Evolutionary conservation across 2,329 filamentous ascomycete genomes (phyloP).

Genomic region (Calonectria multiphialidica): DNA sequence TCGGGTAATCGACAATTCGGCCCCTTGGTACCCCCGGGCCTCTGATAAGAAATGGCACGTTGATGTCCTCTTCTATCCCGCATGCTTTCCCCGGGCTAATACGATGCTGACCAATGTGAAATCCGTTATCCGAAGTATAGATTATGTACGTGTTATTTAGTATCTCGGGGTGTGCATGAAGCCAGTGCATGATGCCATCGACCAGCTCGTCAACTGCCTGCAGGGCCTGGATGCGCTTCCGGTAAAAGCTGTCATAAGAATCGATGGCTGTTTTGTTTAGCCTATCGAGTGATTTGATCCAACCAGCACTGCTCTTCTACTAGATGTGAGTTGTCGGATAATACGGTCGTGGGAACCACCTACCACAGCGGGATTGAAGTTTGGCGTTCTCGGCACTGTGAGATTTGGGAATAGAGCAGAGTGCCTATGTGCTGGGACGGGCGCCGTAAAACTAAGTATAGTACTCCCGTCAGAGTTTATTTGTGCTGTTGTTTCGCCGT

Average conservation of each 20-base stretch:
- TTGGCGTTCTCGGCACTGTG: not conserved
- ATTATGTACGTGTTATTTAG: not conserved
- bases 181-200: not conserved
- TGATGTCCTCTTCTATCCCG: not conserved
- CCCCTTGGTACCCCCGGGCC: not conserved
- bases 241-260: not conserved
- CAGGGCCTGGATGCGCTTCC: not conserved
- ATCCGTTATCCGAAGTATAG: not conserved
- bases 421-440: not conserved
- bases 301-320: not conserved
- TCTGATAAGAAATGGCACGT: not conserved
- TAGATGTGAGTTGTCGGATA: not conserved
- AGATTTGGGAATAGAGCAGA: not conserved
- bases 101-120: not conserved
- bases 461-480: not conserved
- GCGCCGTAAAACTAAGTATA: not conserved
- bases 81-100: not conserved
- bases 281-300: not conserved
- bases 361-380: not conserved
- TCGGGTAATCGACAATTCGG: not conserved
- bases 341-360: not conserved
- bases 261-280: not conserved
- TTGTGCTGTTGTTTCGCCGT: not conserved
- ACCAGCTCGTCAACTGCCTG: not conserved
- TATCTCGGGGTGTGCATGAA: not conserved